Evolutionary conservation across 2,329 filamentous ascomycete genomes (phyloP).

Genomic region (Endothia cerciana): DNA sequence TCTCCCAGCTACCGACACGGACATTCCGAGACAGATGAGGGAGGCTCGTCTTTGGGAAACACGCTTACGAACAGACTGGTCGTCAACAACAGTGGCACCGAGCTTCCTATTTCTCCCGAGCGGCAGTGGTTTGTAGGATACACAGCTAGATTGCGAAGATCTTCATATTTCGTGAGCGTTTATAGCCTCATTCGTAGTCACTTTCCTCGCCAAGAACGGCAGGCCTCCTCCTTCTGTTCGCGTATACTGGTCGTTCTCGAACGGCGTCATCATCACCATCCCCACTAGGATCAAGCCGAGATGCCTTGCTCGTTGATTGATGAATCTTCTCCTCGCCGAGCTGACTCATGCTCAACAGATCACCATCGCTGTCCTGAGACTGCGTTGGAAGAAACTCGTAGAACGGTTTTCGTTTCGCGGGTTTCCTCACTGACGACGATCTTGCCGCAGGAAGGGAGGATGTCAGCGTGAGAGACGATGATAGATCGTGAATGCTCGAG

Average conservation of each 20-base stretch:
- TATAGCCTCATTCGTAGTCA: slow-evolving; percentile 21
- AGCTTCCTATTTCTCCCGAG: too few species aligned
- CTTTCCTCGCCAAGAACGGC: slow-evolving; percentile 27
- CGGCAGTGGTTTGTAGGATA: background rate
- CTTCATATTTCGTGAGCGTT: background rate
- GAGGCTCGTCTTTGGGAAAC: too few species aligned
- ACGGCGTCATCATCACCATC: slow-evolving; percentile 23
- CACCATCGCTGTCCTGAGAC: slow-evolving; percentile 26
- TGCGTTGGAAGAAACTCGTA: slow-evolving; percentile 13
- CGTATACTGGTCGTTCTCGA: slow-evolving; percentile 28
- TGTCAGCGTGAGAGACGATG: slow-evolving; percentile 14
- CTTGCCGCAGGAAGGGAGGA: slow-evolving; percentile 10
- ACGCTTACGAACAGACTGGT: too few species aligned
- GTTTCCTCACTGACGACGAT: background rate
- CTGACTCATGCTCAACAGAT: slow-evolving; percentile 27
- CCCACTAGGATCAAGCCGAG: slow-evolving; percentile 19
- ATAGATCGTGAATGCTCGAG: slow-evolving; percentile 19
- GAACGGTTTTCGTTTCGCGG: slow-evolving; percentile 3
- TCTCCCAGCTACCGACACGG: background rate
- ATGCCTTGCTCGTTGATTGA: background rate
- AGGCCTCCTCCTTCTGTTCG: slow-evolving; percentile 30
- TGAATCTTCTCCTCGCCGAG: slow-evolving; percentile 12
- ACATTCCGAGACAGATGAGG: too few species aligned
- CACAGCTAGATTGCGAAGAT: background rate
- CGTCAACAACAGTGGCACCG: too few species aligned